These are phyloP conservation scores for Xylaria grammica DNA, from an alignment of 495 filamentous ascomycete genomes.

Conservation along the genomic window DNA sequence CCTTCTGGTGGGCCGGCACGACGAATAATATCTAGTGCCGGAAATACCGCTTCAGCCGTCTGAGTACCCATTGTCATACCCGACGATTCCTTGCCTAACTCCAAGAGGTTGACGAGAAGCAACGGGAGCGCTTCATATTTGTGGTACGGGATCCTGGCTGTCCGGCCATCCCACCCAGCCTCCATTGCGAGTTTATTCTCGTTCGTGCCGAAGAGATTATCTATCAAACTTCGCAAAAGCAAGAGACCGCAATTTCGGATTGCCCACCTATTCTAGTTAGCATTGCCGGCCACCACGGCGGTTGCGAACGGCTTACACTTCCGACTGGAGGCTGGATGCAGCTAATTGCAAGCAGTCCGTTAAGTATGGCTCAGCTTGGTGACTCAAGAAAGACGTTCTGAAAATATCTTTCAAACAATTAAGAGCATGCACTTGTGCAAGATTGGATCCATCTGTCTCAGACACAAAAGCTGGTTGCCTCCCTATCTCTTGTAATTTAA, in stretches of 20 bases:
- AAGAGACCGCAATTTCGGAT: conserved; percentile 92
- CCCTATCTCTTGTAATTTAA: conserved; percentile 59
- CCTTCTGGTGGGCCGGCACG: conserved; percentile 62
- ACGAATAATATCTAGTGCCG: conserved; percentile 82
- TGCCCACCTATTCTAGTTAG: conserved; percentile 69
- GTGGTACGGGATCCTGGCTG: conserved; percentile 63
- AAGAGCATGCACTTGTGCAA: conserved; percentile 92
- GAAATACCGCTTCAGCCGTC: conserved; percentile 78
- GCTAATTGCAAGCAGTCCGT: conserved; percentile 76
- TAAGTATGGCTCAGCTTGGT: conserved; percentile 68
- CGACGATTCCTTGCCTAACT: conserved; percentile 47
- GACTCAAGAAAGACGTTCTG: conserved; percentile 72
- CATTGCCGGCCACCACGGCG: conserved; percentile 23
- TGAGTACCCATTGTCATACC: conserved; percentile 43
- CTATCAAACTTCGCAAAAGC: conserved; percentile 82
- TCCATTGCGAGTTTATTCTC: conserved; percentile 58
- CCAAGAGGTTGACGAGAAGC: conserved; percentile 70
- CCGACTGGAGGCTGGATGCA: conserved; percentile 69
- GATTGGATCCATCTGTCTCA: conserved; percentile 64
- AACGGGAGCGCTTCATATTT: conserved; percentile 73
- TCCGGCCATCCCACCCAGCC: conserved; percentile 56
- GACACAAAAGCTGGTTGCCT: conserved; percentile 51
- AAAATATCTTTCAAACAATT: conserved; percentile 92
- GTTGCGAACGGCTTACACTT: conserved; percentile 60
- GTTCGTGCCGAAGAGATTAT: conserved; percentile 71